Conservation (phyloP, 192 early-diverging fungal species). For the Mortierella hygrophila region DNA sequence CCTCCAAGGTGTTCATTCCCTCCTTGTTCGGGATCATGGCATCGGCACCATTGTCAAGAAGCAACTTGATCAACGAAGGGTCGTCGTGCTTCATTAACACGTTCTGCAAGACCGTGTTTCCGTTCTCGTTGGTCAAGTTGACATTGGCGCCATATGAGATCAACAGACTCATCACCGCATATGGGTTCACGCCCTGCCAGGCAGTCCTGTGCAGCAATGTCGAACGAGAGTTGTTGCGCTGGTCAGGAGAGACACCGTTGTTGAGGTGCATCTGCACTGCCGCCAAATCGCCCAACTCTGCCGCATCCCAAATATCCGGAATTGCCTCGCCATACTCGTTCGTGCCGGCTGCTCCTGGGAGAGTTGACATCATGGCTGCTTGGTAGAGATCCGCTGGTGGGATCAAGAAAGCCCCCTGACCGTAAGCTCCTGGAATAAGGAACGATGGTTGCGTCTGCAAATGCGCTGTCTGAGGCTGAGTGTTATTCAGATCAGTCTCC, state of each 20-base stretch:
- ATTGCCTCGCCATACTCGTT: conserved; percentile 17
- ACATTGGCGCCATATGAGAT: conserved; percentile 27
- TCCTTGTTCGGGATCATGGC: conserved; percentile 29
- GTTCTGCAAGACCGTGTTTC: conserved; percentile 28
- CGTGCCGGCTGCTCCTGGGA: neutral
- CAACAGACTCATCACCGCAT: conserved; percentile 19
- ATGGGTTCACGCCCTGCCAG: conserved; percentile 16
- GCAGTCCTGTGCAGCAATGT: conserved; percentile 24
- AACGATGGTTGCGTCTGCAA: neutral
- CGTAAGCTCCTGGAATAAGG: conserved; percentile 5
- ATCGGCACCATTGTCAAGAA: conserved; percentile 22
- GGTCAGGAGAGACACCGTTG: conserved; percentile 17
- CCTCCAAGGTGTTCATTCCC: conserved; percentile 27
- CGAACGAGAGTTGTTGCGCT: conserved; percentile 24
- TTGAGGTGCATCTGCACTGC: conserved; percentile 19
- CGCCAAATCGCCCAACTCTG: conserved; percentile 20
- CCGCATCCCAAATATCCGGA: conserved; percentile 31
- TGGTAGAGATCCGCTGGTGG: conserved; percentile 7
- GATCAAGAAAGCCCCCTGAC: conserved; percentile 13
- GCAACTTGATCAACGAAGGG: conserved; percentile 21
- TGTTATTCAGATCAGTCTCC: conserved; percentile 22
- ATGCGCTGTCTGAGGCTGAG: neutral
- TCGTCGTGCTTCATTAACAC: conserved; percentile 38
- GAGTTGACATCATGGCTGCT: neutral
- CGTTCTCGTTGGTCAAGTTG: conserved; percentile 29